These are phyloP conservation scores for Umbelopsis ramanniana DNA, from an alignment of 192 early-diverging fungal genomes.

Conservation along the genomic window DNA sequence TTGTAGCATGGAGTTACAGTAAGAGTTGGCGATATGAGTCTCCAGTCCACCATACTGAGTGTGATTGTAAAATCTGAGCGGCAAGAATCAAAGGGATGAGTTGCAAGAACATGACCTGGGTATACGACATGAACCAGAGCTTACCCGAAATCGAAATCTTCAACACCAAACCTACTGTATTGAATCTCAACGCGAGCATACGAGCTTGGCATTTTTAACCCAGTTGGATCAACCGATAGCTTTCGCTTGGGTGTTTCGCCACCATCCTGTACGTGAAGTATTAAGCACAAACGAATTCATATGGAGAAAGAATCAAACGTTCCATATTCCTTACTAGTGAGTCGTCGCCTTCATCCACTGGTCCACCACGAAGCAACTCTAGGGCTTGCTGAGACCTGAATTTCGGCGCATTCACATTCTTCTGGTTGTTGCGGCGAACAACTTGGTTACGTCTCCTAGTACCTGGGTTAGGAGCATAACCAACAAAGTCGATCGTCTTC, in stretches of 20 bases:
- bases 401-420: slow-evolving; percentile 63
- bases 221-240: slow-evolving; percentile 35
- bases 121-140: slow-evolving; percentile 45
- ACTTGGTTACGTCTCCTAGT: slow-evolving; percentile 79
- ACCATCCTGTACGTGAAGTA: neutral
- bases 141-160: slow-evolving; percentile 98
- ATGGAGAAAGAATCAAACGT: neutral
- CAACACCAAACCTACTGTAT: slow-evolving; percentile 93
- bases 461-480: slow-evolving; percentile 89
- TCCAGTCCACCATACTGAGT: slow-evolving; percentile 89
- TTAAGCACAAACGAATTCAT: neutral
- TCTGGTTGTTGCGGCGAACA: slow-evolving; percentile 42
- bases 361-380: slow-evolving; percentile 59
- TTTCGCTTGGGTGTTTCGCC: slow-evolving; percentile 25
- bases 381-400: slow-evolving; percentile 82
- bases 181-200: slow-evolving; percentile 85
- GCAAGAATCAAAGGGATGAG: too few relatives aligned
- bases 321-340: slow-evolving; percentile 11
- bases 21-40: slow-evolving; percentile 87
- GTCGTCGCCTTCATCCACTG: slow-evolving; percentile 45
- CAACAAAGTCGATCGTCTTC: slow-evolving; percentile 92
- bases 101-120: too few relatives aligned
- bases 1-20: slow-evolving; percentile 91
- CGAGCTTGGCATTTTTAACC: slow-evolving; percentile 61
- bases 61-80: slow-evolving; percentile 80